Evolutionary conservation across 2,329 filamentous ascomycete genomes (phyloP).

Genomic region (Escovopsis sp.): DNA sequence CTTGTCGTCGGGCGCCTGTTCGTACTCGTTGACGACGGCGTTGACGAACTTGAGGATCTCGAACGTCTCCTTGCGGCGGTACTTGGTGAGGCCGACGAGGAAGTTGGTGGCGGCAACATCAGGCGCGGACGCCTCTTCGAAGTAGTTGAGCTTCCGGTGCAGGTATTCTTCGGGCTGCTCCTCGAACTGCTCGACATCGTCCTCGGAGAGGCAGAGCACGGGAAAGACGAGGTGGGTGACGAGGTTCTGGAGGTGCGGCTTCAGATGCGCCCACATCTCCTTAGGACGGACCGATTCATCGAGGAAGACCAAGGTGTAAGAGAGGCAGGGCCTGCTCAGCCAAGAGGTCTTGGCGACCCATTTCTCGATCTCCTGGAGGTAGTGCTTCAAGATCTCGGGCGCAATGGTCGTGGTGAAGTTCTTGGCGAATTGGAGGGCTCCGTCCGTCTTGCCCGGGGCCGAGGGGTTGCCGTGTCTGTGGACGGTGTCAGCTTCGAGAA

Average conservation of each 20-base stretch:
- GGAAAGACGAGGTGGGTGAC: constrained; percentile 94
- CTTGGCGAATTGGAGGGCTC: constrained; percentile 72
- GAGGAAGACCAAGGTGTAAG: constrained; percentile 85
- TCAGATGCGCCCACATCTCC: constrained; percentile 88
- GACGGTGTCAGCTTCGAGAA: constrained; percentile 3
- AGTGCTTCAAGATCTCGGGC: constrained; percentile 89
- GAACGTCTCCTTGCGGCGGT: constrained; percentile 88
- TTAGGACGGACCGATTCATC: constrained; percentile 97
- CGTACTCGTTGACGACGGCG: constrained; percentile 84
- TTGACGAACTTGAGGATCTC: constrained; percentile 92
- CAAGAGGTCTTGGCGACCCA: constrained; percentile 92
- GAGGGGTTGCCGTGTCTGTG: constrained; percentile 76
- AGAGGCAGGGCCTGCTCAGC: constrained; percentile 87
- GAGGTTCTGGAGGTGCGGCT: constrained; percentile 82
- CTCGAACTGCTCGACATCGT: constrained; percentile 87
- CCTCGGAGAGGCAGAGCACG: constrained; percentile 77
- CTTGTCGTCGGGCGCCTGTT: constrained; percentile 65
- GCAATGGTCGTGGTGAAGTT: constrained; percentile 83
- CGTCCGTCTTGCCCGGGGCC: constrained; percentile 57
- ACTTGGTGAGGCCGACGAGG: constrained; percentile 85
- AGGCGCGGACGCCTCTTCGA: constrained; percentile 88
- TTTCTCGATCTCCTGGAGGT: constrained; percentile 87
- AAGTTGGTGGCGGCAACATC: constrained; percentile 96
- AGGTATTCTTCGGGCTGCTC: constrained; percentile 93
- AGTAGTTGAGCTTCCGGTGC: constrained; percentile 93